These are phyloP conservation scores for Neocallimastix lanati DNA, from an alignment of 192 early-diverging fungal species.

Conservation along the genomic window DNA sequence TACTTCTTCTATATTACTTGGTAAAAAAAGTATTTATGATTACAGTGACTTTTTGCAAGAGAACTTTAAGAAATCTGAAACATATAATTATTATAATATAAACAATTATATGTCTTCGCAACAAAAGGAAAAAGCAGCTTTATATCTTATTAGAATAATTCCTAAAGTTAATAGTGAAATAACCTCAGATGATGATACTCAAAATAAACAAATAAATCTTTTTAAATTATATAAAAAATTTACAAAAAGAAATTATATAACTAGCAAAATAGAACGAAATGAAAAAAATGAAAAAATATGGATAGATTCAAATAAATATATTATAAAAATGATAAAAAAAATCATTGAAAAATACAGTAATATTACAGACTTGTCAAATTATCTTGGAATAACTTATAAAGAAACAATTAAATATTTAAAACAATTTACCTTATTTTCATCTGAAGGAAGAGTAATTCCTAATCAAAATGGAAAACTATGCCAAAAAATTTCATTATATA, in stretches of 20 bases:
- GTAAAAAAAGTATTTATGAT: not conserved
- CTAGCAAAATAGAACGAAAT: not conserved
- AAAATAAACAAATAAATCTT: not conserved
- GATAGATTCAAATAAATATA: not conserved
- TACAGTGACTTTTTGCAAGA: not conserved
- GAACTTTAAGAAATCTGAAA: not conserved
- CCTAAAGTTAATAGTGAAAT: not conserved
- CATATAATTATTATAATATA: not conserved
- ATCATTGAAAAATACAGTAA: not conserved
- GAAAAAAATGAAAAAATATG: not conserved
- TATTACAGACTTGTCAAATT: not conserved
- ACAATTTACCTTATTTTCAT: not conserved
- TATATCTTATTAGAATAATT: not conserved
- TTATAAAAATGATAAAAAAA: not conserved
- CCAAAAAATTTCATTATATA: not conserved
- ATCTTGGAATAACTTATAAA: not conserved
- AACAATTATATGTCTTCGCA: no score
- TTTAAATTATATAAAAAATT: not conserved
- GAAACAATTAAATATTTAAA: not conserved
- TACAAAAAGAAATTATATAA: not conserved
- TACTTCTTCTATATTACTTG: not conserved
- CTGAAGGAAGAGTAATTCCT: not conserved
- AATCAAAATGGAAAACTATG: not conserved
- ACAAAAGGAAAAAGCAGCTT: not conserved
- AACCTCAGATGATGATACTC: no score